phyloP scores from a whole-genome alignment of 2,329 filamentous ascomycete genomes.

The Chrysosporium queenslandicum region DNA sequence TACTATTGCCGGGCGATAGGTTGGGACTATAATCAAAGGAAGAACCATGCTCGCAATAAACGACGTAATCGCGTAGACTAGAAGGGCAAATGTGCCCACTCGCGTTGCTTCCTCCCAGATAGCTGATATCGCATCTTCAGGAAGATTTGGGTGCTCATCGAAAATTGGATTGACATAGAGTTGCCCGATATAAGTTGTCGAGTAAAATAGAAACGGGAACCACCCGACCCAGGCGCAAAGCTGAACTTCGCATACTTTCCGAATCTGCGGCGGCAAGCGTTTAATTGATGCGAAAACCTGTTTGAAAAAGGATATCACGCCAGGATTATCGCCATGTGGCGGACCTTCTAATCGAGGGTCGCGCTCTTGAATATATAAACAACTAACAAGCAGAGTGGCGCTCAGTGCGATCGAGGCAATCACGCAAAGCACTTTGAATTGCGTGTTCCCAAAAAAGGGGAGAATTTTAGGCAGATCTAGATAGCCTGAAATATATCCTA shows the following conservation, averaged over 20 bases:
- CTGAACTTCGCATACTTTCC: constrained; percentile 70
- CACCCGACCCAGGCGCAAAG: constrained; percentile 89
- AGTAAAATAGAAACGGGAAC: constrained; percentile 93
- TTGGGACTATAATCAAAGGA: constrained; percentile 75
- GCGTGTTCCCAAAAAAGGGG: constrained; percentile 72
- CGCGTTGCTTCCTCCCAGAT: constrained; percentile 79
- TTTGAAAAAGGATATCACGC: constrained; percentile 68
- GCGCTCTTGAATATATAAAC: constrained; percentile 60
- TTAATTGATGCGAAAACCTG: constrained; percentile 66
- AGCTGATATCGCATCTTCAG: constrained; percentile 61
- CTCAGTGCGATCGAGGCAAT: constrained; percentile 67
- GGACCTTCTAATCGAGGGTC: constrained; percentile 66
- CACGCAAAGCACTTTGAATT: constrained; percentile 86
- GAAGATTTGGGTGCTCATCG: constrained; percentile 65
- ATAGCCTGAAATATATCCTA: constrained; percentile 82
- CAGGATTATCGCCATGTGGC: constrained; percentile 49
- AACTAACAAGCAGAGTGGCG: constrained; percentile 61
- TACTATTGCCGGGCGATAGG: constrained; percentile 43
- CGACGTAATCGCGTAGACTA: constrained; percentile 79
- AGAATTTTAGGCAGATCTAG: constrained; percentile 63
- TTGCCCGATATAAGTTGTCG: constrained; percentile 85
- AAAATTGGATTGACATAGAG: constrained; percentile 82
- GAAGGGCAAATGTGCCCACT: constrained; percentile 76
- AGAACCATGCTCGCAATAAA: constrained; percentile 71
- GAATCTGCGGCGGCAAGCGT: constrained; percentile 70